Evolutionary conservation across 768 basidiomycete species (phyloP), one percentile per base, ranked within the genome.

Genomic region (Leccinum variicolor): DNA sequence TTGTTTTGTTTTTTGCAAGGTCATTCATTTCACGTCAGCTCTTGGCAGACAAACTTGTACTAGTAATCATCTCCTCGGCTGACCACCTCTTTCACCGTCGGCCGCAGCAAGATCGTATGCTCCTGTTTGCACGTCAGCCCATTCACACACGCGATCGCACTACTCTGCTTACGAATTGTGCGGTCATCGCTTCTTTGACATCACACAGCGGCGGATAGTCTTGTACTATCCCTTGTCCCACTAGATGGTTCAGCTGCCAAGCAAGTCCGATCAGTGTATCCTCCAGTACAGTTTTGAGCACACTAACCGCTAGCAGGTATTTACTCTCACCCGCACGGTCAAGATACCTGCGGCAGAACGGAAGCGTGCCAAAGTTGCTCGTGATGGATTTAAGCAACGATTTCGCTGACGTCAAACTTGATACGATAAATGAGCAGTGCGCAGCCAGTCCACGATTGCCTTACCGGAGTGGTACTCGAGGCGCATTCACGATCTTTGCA

Each of bases 201-300:
- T 98, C 97, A 64, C 85, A 89, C 36, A 99, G 77, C 0, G 97
- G 97, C 10, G 93, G 97, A 71, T 98, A 98, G 61, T 89, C 92
- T 62, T 87, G 84, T 2, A 99, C 94, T 54, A 98, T 85, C 1
- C 88, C 90, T 73, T 94, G 89, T 45, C 81, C 75, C 26, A 99
- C 97, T 7, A 98, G 79, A 62, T 96, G 84, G 65, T 94, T 95
- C 50, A 98, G 77, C 94, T 95, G 64, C 39, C 52, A 54, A 53
- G 53, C 8, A 21, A 10, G 17, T 46, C 36, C 3, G 7, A 29
- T 57, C 23, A 53, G 17, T 54, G 7, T 56, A 25, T 60, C 45
- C 31, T 45, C n/a, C 29, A 15, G 11, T 17, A 52, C 33, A 46
- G 33, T 46, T 54, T 46, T 7, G 41, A 52, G 25, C 6, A 7